Base-by-base conservation (phyloP, 345 rosid genomes). In the Arabis hirsuta region DNA sequence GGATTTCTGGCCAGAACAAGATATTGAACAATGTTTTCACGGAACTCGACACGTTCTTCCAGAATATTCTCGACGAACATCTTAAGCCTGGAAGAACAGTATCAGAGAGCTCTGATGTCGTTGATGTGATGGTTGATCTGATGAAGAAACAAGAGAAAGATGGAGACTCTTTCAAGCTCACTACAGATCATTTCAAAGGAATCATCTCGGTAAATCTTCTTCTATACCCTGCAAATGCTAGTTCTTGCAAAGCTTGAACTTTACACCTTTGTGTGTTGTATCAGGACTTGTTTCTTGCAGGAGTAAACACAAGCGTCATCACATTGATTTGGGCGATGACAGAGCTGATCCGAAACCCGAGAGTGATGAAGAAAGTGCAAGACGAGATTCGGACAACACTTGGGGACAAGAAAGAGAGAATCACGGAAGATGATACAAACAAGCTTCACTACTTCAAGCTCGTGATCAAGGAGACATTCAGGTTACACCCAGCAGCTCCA, bases 401-500 rank as follows among this genome's bases (percentile, higher is more conserved):
- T 7, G 90, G 92, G 22, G 62, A 53, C 48, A 61, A 68, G 32
- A 79, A 66, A 16, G 72, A 29, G 61, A 82, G 82, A 71, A 7
- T 81, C n/a, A 81, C 82, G 2, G 68, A 81, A 36, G 89, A 86
- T 69, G 93, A 89, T 55, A 20, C 86, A 16, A 73, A 46, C 8
- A 62, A 80, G 42, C 93, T 87, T 66, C 85, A 89, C 9, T 86
- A 81, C 73, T 73, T 88, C 13, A 91, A 86, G 72, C 88, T 88
- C 1, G 42, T 87, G 27, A 76, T 87, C 4, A 89, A 79, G 43
- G 91, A 89, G 70, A 68, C 74, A 50, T 75, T 87, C 12, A 84
- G 96, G 60, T 89, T 91, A 45, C 97, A 89, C 46, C 96, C 91
- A 2, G 74, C 87, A 5, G 86, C 82, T 20, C 89, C 89, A 2